phyloP scores from a whole-genome alignment of 768 basidiomycete species.

The Rhizopogon sp. region DNA sequence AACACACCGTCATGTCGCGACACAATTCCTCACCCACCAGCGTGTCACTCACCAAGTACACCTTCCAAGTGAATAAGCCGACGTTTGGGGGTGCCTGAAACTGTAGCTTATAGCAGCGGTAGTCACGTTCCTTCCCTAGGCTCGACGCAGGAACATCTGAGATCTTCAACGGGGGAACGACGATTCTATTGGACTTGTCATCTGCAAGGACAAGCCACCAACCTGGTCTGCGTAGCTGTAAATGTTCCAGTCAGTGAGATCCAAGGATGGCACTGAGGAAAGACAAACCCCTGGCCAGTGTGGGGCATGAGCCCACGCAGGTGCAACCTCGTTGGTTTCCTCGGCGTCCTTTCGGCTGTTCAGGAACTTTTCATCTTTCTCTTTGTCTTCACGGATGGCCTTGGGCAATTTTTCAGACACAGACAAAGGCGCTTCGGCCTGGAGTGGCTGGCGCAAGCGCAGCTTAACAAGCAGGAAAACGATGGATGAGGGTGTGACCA shows the following conservation, averaged over 20 bases:
- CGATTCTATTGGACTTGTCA: constrained; percentile 76
- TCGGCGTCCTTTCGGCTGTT: constrained; percentile 57
- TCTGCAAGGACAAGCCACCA: constrained; percentile 94
- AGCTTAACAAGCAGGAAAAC: constrained; percentile 85
- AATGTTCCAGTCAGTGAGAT: not conserved
- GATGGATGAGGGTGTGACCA: constrained; percentile 84
- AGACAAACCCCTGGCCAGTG: constrained; percentile 80
- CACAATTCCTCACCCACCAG: constrained; percentile 78
- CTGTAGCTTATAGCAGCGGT: constrained; percentile 83
- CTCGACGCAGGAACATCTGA: constrained; percentile 70
- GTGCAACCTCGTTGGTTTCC: constrained; percentile 42
- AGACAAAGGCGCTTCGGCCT: constrained; percentile 23
- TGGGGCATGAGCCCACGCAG: constrained; percentile 82
- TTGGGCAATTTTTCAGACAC: constrained; percentile 38
- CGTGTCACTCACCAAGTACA: constrained; percentile 83
- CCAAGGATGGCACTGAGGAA: not conserved
- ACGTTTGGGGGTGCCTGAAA: constrained; percentile 90
- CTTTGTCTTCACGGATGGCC: constrained; percentile 43
- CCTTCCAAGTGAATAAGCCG: constrained; percentile 86
- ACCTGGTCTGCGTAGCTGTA: constrained; percentile 77
- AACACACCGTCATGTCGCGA: constrained; percentile 66
- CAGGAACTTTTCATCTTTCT: constrained; percentile 70
- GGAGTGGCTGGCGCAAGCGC: constrained; percentile 57
- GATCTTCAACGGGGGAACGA: constrained; percentile 83
- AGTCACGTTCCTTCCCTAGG: constrained; percentile 45